Evolutionary conservation across 768 basidiomycete genomes (phyloP).

Genomic region (Amanita fuliginea): DNA sequence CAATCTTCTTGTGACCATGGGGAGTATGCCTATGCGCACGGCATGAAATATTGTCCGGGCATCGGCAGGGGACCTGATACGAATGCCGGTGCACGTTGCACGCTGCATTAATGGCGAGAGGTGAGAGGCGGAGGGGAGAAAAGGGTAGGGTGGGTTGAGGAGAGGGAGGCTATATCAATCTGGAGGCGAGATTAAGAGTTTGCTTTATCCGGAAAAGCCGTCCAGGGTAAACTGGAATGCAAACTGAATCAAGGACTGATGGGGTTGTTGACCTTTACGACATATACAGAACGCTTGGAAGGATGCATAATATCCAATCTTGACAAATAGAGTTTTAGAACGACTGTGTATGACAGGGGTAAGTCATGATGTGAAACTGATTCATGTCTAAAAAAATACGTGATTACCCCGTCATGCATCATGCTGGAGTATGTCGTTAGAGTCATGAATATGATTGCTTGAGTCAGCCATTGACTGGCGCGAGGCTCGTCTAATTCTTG

Average conservation of each 20-base stretch:
- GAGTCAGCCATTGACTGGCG: not conserved
- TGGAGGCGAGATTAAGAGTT: slow-evolving; percentile 11
- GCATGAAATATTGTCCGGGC: slow-evolving; percentile 64
- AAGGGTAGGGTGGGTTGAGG: slow-evolving; percentile 9
- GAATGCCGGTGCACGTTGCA: slow-evolving; percentile 39
- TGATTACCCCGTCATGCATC: not conserved
- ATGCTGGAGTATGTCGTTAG: not conserved
- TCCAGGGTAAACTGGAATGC: slow-evolving; percentile 17
- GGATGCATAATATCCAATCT: slow-evolving; percentile 14
- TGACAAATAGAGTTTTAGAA: slow-evolving; percentile 41
- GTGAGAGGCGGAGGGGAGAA: slow-evolving; percentile 9
- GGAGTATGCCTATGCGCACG: slow-evolving; percentile 53
- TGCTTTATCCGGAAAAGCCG: slow-evolving; percentile 22
- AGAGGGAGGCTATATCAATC: slow-evolving; percentile 6
- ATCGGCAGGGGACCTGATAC: slow-evolving; percentile 40
- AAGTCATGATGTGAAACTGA: slow-evolving; percentile 20
- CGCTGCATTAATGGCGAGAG: slow-evolving; percentile 28
- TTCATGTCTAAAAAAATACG: slow-evolving; percentile 17
- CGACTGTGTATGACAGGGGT: slow-evolving; percentile 25
- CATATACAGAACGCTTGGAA: slow-evolving; percentile 21
- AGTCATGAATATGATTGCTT: not conserved
- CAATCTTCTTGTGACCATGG: slow-evolving; percentile 67
- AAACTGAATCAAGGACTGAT: slow-evolving; percentile 26
- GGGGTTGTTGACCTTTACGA: slow-evolving; percentile 27
- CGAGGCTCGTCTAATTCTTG: no score